Evolutionary conservation across 2,329 filamentous ascomycete species (phyloP).

Genomic region (Colletotrichum karsti): DNA sequence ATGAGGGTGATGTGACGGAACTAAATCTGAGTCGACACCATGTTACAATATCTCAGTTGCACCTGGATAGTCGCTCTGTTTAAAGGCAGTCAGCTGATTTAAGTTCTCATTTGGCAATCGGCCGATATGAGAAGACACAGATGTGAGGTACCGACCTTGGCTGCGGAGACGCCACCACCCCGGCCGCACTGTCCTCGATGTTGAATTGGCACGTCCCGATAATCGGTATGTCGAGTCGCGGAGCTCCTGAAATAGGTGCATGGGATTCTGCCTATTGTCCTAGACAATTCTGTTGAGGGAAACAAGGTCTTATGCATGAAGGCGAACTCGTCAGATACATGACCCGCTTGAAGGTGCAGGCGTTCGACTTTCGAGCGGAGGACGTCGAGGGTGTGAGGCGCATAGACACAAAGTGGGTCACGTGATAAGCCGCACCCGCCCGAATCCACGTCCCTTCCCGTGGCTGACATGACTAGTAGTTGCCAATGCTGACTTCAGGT

Average conservation of each 20-base stretch:
- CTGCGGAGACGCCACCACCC: conserved; percentile 25
- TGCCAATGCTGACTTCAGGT: too few relatives aligned
- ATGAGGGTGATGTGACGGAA: not conserved
- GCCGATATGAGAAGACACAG: conserved; percentile 19
- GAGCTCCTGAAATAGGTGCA: not conserved
- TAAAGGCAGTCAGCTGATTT: conserved; percentile 6
- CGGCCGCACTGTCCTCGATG: conserved; percentile 15
- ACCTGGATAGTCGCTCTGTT: conserved; percentile 8
- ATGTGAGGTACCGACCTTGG: conserved; percentile 19
- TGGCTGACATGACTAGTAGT: too few relatives aligned
- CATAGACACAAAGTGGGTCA: not conserved
- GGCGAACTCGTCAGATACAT: conserved; percentile 20
- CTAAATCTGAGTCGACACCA: conserved; percentile 20
- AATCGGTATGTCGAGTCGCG: not conserved
- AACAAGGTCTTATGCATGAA: conserved; percentile 7
- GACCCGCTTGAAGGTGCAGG: conserved; percentile 12
- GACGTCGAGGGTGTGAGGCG: not conserved
- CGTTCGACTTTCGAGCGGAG: not conserved
- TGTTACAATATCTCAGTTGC: conserved; percentile 14
- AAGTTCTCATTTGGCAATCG: not conserved
- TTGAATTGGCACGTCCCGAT: conserved; percentile 9
- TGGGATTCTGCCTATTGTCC: conserved; percentile 14
- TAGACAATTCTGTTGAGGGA: conserved; percentile 13
- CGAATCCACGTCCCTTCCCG: not conserved
- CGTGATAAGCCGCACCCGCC: not conserved